phyloP scores from a whole-genome alignment of 2,329 filamentous ascomycete species.

The Podosphaera fusca region DNA sequence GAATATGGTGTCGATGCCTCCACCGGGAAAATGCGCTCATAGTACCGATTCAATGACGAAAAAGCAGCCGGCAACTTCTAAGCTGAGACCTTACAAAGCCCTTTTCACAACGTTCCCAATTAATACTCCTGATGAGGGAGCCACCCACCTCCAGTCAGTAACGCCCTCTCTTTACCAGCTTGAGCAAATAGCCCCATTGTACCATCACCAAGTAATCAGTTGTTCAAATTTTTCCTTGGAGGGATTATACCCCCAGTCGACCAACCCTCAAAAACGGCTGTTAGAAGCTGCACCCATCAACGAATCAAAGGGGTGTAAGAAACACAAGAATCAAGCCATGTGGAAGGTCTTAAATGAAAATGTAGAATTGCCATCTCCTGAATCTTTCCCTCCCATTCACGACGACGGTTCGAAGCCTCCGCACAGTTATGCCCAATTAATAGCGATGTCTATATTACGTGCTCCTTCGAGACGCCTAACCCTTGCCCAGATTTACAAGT shows the following conservation, averaged over 20 bases:
- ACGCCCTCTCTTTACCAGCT: neutral
- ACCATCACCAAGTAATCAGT: slow-evolving; percentile 6
- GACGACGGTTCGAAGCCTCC: slow-evolving; percentile 79
- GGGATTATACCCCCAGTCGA: slow-evolving; percentile 24
- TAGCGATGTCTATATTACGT: slow-evolving; percentile 88
- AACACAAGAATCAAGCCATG: slow-evolving; percentile 33
- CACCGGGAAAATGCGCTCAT: slow-evolving; percentile 30
- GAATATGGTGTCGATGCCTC: slow-evolving; percentile 43
- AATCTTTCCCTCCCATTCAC: slow-evolving; percentile 54
- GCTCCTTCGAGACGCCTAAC: slow-evolving; percentile 67
- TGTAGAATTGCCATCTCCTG: slow-evolving; percentile 17
- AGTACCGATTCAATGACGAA: slow-evolving; percentile 47
- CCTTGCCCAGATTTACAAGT: slow-evolving; percentile 91
- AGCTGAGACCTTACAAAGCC: slow-evolving; percentile 33
- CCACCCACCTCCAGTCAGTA: slow-evolving; percentile 28
- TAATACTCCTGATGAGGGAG: slow-evolving; percentile 24
- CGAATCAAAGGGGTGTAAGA: slow-evolving; percentile 45
- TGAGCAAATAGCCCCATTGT: slow-evolving; percentile 18
- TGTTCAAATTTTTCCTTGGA: slow-evolving; percentile 27
- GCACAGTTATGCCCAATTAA: slow-evolving; percentile 84
- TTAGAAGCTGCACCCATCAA: slow-evolving; percentile 53
- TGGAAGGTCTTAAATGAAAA: slow-evolving; percentile 18
- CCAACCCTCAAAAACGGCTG: slow-evolving; percentile 34
- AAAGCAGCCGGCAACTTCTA: slow-evolving; percentile 34
- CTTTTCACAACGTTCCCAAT: slow-evolving; percentile 20